Percentiles rank a stretch among this genome's conserved stretches.
Conservation (phyloP, 805 yeast species). For the Schizosaccharomyces cryophilus region DNA sequence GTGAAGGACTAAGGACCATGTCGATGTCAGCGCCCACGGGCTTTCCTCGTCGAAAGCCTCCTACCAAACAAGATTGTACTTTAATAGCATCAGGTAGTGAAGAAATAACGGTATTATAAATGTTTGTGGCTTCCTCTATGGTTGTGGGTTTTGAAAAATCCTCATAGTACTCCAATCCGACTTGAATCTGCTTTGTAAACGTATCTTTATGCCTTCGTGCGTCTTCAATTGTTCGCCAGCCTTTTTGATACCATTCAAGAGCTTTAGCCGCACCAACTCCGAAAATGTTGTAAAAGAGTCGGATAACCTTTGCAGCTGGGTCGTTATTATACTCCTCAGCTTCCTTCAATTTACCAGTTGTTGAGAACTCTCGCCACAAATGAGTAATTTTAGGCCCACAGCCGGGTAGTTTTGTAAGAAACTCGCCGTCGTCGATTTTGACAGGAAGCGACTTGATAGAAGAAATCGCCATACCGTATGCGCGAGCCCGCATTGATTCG, state of each 20-base stretch:
- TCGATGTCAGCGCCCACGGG: conserved; percentile 6
- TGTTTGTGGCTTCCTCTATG: conserved; percentile 5
- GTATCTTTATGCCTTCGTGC: conserved; percentile 5
- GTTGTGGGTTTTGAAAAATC: conserved; percentile 6
- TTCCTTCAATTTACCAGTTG: conserved; percentile 7
- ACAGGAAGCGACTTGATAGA: conserved; percentile 7
- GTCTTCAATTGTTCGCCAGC: conserved; percentile 7
- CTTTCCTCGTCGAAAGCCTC: conserved; percentile 9
- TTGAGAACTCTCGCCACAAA: conserved; percentile 6
- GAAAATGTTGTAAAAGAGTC: conserved; percentile 6
- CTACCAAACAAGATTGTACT: conserved; percentile 4
- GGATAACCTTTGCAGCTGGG: neutral
- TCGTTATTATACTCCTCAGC: conserved; percentile 4
- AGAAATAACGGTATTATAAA: neutral
- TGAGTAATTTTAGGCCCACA: conserved; percentile 8
- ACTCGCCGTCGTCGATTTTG: conserved; percentile 4
- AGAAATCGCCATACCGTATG: conserved; percentile 9
- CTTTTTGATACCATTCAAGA: conserved; percentile 6
- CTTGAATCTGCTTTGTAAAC: conserved; percentile 6
- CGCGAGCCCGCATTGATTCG: conserved; percentile 5
- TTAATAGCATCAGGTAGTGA: conserved; percentile 3
- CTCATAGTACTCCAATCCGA: conserved; percentile 7
- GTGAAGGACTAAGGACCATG: conserved; percentile 6
- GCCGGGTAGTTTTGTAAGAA: conserved; percentile 6
- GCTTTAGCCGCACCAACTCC: conserved; percentile 9